Percentiles rank a stretch among this genome's conserved stretches.
These are phyloP conservation scores for Phytophthora melonis DNA, from an alignment of 352 stramenopile genomes.

Conservation along the genomic window DNA sequence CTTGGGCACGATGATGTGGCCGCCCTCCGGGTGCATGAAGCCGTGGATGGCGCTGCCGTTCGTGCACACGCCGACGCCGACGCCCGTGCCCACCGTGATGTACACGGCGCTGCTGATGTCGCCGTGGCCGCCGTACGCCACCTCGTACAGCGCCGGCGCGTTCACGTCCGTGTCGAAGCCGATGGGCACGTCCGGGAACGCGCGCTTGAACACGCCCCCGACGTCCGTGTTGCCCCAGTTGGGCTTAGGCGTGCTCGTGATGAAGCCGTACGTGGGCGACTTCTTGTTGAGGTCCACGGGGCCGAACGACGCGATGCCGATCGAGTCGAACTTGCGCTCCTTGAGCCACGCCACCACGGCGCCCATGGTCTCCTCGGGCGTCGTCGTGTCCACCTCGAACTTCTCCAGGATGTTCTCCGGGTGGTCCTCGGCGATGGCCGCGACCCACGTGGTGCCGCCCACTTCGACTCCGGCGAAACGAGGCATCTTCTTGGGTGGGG, in stretches of 20 bases:
- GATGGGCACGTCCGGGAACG: slow-evolving; percentile 78
- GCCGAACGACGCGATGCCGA: slow-evolving; percentile 96
- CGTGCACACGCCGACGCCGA: slow-evolving; percentile 95
- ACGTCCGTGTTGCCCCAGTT: slow-evolving; percentile 91
- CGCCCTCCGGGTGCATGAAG: slow-evolving; percentile 96
- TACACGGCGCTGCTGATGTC: slow-evolving; percentile 90
- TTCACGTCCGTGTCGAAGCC: slow-evolving; percentile 99
- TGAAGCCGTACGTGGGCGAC: slow-evolving; percentile 93
- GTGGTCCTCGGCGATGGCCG: slow-evolving; percentile 91
- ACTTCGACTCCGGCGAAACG: slow-evolving; percentile 87
- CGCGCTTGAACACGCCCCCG: slow-evolving; percentile 75
- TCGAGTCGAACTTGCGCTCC: slow-evolving; percentile 79
- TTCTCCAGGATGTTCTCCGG: slow-evolving; percentile 91
- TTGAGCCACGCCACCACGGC: slow-evolving; percentile 86
- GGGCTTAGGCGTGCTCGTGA: slow-evolving; percentile 96
- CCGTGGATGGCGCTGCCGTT: slow-evolving; percentile 94
- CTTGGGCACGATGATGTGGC: slow-evolving; percentile 80
- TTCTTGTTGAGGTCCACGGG: slow-evolving; percentile 89
- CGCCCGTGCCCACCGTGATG: slow-evolving; percentile 96
- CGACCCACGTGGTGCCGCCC: slow-evolving; percentile 95
- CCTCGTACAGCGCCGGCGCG: slow-evolving; percentile 96
- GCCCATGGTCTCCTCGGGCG: slow-evolving; percentile 85
- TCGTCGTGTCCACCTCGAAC: slow-evolving; percentile 87
- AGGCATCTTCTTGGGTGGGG: slow-evolving; percentile 25
- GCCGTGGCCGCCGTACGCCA: slow-evolving; percentile 80